A percentile compares a stretch with the other conserved stretches of the same genome.
Conservation (phyloP, 2,329 filamentous ascomycete genomes). For the Tolypocladium guangdongense region DNA sequence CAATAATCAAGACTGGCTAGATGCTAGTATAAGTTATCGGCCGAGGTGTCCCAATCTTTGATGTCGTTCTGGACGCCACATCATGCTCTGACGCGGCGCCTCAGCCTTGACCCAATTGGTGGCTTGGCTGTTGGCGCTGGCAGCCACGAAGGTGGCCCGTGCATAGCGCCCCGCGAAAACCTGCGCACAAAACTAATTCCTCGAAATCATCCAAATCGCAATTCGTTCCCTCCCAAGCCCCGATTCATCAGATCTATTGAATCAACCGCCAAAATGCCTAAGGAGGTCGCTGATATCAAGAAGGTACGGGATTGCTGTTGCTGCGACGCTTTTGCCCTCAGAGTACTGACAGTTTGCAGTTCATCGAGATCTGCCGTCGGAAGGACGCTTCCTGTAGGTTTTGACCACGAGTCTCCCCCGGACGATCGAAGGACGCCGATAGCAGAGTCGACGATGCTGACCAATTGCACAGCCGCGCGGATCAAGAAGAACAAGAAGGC, state of each 20-base stretch:
- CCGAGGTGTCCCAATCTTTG: neutral
- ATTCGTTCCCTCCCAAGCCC: slow-evolving; percentile 7
- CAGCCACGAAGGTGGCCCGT: slow-evolving; percentile 9
- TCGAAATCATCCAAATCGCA: slow-evolving; percentile 10
- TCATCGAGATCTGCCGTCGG: slow-evolving; percentile 99
- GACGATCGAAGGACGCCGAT: neutral
- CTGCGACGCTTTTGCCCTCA: neutral
- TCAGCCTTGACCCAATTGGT: neutral
- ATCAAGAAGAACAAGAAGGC: slow-evolving; percentile 93
- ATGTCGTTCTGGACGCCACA: neutral
- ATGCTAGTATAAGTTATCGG: too few species aligned
- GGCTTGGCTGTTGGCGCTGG: neutral
- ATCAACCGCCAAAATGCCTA: slow-evolving; percentile 76
- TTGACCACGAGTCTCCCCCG: slow-evolving; percentile 5
- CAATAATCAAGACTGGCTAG: neutral
- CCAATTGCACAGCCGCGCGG: slow-evolving; percentile 55
- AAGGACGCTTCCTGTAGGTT: slow-evolving; percentile 98
- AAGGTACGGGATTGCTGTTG: slow-evolving; percentile 34
- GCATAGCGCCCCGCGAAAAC: slow-evolving; percentile 12
- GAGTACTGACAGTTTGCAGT: slow-evolving; percentile 44
- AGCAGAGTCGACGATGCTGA: slow-evolving; percentile 13
- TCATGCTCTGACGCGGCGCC: neutral
- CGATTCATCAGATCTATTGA: slow-evolving; percentile 14
- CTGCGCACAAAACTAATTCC: slow-evolving; percentile 16
- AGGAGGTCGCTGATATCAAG: slow-evolving; percentile 98